Evolutionary conservation across 139 green algal species (phyloP), one percentile per base, ranked within the genome.

Genomic region (Micractinium sp.): DNA sequence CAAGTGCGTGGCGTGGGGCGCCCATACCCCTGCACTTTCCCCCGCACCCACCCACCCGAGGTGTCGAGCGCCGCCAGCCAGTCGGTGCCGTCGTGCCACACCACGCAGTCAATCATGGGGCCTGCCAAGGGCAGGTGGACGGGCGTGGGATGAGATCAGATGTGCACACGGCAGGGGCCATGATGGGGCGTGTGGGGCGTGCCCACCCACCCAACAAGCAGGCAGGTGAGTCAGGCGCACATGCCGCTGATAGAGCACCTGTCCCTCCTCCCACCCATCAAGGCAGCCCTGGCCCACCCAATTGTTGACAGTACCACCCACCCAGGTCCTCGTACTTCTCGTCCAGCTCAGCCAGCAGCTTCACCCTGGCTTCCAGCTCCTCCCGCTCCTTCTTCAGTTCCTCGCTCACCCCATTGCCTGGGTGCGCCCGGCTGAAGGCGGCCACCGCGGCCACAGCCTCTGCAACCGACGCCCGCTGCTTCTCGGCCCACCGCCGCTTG

Each of bases 1-100:
- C n/a, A n/a, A n/a, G n/a, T n/a, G n/a, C n/a, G n/a, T n/a, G n/a
- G n/a, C n/a, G n/a, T n/a, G n/a, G n/a, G n/a, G n/a, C n/a, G n/a
- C n/a, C n/a, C n/a, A n/a, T n/a, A n/a, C n/a, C n/a, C n/a, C n/a
- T n/a, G n/a, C n/a, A n/a, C n/a, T n/a, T n/a, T n/a, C n/a, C n/a
- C n/a, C n/a, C n/a, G n/a, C n/a, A n/a, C 66, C 3, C 15, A n/a
- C 47, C 15, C 77, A 85, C 39, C 94, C 20, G 86, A 88, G 2
- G 95, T 98, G 91, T 98, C 97, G 16, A 99, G 75, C 0, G 97
- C 97, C 0, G 93, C 95, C 31, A 94, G 91, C 95, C 95, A 99
- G 0, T 22, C 47, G 27, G 73, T 31, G 60, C 96, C 97, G 88
- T 99, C 97, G 83, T 98, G 93, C 97, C 97, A 99, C 38, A 98